These are phyloP conservation scores for Talaromyces sp. DNA, from an alignment of 2,329 filamentous ascomycete genomes.

Conservation along the genomic window DNA sequence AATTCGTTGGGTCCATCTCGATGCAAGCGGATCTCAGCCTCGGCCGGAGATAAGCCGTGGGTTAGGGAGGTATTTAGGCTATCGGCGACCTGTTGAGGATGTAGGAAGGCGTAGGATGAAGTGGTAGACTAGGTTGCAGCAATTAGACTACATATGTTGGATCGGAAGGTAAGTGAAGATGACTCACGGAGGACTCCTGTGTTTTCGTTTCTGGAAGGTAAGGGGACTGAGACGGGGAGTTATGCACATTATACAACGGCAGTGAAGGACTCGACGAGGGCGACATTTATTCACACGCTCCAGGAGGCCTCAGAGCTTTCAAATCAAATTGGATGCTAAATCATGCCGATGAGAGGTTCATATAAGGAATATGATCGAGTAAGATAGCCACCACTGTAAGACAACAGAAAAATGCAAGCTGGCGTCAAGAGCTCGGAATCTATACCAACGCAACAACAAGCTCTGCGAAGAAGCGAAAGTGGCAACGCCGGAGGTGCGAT, in stretches of 20 bases:
- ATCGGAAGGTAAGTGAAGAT: slow-evolving; percentile 9
- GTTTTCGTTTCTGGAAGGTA: slow-evolving; percentile 28
- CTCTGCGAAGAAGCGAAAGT: not conserved
- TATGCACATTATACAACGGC: slow-evolving; percentile 54
- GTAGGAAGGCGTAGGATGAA: slow-evolving; percentile 60
- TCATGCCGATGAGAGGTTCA: slow-evolving; percentile 13
- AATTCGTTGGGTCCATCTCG: slow-evolving; percentile 90
- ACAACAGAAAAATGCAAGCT: slow-evolving; percentile 6
- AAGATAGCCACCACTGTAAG: not conserved
- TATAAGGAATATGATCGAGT: not conserved
- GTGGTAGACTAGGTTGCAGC: slow-evolving; percentile 37
- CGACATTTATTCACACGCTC: slow-evolving; percentile 58
- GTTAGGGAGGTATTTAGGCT: slow-evolving; percentile 77
- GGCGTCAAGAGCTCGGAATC: not conserved
- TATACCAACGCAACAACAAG: not conserved
- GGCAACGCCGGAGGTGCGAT: not conserved
- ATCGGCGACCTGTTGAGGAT: slow-evolving; percentile 72
- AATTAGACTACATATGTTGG: slow-evolving; percentile 4
- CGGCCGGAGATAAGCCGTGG: slow-evolving; percentile 73
- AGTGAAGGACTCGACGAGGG: slow-evolving; percentile 57
- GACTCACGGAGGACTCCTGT: slow-evolving; percentile 34
- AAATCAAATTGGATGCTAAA: slow-evolving; percentile 13
- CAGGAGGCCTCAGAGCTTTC: slow-evolving; percentile 18
- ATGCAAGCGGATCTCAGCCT: slow-evolving; percentile 74
- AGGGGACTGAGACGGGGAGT: slow-evolving; percentile 30